Evolutionary conservation across 805 yeast genomes (phyloP).

Genomic region (Candida andamanensis): DNA sequence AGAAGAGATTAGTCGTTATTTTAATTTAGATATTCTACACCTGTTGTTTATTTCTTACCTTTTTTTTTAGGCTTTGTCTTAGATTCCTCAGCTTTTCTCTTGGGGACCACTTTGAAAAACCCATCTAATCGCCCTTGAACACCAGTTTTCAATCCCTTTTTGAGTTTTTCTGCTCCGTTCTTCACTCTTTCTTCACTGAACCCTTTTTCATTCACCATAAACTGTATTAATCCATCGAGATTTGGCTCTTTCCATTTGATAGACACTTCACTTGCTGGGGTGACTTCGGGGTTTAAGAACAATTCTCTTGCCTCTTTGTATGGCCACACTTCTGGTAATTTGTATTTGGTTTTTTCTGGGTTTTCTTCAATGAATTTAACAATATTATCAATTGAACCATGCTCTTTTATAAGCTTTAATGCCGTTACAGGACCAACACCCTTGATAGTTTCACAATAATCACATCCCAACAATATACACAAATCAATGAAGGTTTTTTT

Average conservation of each 20-base stretch:
- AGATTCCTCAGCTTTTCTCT: constrained; percentile 22
- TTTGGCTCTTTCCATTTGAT: constrained; percentile 90
- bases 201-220: constrained; percentile 81
- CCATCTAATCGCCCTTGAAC: constrained; percentile 92
- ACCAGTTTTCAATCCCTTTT: constrained; percentile 77
- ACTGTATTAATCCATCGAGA: constrained; percentile 74
- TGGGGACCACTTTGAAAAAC: constrained; percentile 67
- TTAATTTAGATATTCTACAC: constrained; percentile 1
- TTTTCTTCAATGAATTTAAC: constrained; percentile 56
- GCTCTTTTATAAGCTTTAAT: constrained; percentile 78
- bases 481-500: constrained; percentile 76
- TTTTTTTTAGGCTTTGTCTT: constrained; percentile 30
- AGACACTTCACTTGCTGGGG: constrained; percentile 52
- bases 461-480: constrained; percentile 93
- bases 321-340: constrained; percentile 94
- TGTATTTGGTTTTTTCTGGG: constrained; percentile 57
- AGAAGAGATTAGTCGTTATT: constrained; percentile 8
- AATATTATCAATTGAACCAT: constrained; percentile 73
- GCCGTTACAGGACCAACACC: constrained; percentile 98
- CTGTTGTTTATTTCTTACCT: constrained; percentile 13
- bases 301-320: constrained; percentile 80
- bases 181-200: constrained; percentile 90
- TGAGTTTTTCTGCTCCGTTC: constrained; percentile 79
- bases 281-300: constrained; percentile 78
- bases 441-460: constrained; percentile 89